These are phyloP conservation scores for Mycena metata DNA, from an alignment of 768 basidiomycete genomes.

Conservation along the genomic window DNA sequence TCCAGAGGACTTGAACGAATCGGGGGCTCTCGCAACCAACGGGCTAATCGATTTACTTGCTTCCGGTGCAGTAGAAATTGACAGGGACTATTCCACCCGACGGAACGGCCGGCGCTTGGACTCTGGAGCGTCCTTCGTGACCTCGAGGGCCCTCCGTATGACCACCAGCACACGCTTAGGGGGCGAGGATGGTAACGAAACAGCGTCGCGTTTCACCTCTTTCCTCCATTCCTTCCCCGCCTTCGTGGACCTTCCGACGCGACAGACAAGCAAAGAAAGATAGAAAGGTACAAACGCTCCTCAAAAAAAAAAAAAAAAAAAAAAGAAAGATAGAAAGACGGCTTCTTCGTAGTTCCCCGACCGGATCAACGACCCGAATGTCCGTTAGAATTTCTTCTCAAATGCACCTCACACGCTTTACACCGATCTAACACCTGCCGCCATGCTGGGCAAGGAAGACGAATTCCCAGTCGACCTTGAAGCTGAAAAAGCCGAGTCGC, in stretches of 20 bases:
- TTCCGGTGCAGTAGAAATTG: constrained; percentile 2
- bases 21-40: background rate
- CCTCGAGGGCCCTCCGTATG: constrained; percentile 9
- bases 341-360: no score
- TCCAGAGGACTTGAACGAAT: background rate
- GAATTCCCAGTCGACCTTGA: background rate
- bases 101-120: background rate
- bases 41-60: constrained; percentile 19
- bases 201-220: no score
- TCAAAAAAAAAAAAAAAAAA: no score
- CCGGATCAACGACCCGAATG: no score
- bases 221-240: no score
- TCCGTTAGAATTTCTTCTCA: no score
- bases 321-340: no score
- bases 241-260: no score
- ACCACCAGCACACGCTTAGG: background rate
- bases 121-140: constrained; percentile 3
- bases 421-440: background rate
- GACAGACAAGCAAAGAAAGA: no score
- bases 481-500: background rate
- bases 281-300: no score
- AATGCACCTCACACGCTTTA: background rate
- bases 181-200: no score
- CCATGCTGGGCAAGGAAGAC: background rate
- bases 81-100: background rate